A percentile compares a stretch with the other conserved stretches of the same genome.
These are phyloP conservation scores for Hypoxylon fuscum DNA, from an alignment of 495 filamentous ascomycete species.

Conservation along the genomic window DNA sequence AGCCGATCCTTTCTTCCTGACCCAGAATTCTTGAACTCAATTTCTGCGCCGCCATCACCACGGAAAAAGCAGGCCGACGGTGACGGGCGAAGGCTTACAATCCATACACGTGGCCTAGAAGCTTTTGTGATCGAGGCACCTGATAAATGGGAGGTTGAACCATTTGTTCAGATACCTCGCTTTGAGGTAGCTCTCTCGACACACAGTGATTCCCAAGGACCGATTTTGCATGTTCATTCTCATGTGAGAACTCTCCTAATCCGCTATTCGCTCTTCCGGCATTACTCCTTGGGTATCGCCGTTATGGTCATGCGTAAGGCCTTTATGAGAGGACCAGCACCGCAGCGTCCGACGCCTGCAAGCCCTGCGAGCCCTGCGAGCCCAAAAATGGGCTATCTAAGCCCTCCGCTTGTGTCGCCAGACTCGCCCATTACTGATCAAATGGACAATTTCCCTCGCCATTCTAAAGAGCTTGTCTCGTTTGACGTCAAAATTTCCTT, in stretches of 20 bases:
- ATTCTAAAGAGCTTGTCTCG: constrained; percentile 71
- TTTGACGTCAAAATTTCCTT: constrained; percentile 81
- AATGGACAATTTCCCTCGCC: constrained; percentile 43
- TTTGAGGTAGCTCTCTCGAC: constrained; percentile 89
- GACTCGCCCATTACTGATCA: constrained; percentile 40
- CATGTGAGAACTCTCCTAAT: constrained; percentile 78
- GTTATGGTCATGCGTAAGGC: constrained; percentile 77
- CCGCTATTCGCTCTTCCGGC: constrained; percentile 93
- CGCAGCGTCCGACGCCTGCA: constrained; percentile 38
- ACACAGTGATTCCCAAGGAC: constrained; percentile 82
- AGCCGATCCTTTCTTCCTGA: constrained; percentile 67
- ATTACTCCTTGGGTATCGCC: constrained; percentile 90
- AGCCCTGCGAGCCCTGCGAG: constrained; percentile 35
- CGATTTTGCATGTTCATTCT: constrained; percentile 86
- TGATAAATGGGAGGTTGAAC: constrained; percentile 83
- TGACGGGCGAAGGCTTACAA: constrained; percentile 82
- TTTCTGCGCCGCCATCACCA: constrained; percentile 69
- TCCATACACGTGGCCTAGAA: constrained; percentile 85
- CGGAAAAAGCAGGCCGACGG: constrained; percentile 68
- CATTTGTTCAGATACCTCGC: constrained; percentile 85
- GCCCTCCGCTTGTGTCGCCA: constrained; percentile 49
- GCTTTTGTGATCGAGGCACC: constrained; percentile 87
- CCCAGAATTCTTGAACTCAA: constrained; percentile 62
- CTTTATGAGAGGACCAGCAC: constrained; percentile 61
- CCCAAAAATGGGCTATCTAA: constrained; percentile 38